phyloP scores from a whole-genome alignment of 148 eudicot species.

The Rhododendron kiyosumense region DNA sequence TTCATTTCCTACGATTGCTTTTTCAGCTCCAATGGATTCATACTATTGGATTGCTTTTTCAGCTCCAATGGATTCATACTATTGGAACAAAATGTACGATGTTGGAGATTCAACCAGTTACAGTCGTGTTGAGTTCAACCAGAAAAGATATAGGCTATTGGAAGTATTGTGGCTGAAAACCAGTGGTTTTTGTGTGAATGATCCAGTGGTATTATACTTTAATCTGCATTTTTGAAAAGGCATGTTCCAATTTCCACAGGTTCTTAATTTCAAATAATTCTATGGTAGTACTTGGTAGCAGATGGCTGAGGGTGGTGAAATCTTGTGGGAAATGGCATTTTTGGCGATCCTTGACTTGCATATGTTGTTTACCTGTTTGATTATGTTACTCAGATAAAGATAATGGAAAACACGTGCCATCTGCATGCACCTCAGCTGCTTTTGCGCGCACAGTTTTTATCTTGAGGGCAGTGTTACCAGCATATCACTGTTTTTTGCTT shows the following conservation, averaged over 20 bases:
- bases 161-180: background rate
- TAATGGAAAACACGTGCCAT: background rate
- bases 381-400: background rate
- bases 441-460: background rate
- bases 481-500: background rate
- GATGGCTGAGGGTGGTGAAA: background rate
- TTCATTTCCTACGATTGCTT: background rate
- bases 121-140: background rate
- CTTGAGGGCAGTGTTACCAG: background rate
- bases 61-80: background rate
- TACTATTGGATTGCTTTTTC: background rate
- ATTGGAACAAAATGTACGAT: background rate
- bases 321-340: background rate
- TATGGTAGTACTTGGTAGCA: background rate
- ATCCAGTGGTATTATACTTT: background rate
- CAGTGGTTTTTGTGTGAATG: background rate
- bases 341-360: background rate
- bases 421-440: background rate
- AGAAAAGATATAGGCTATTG: background rate
- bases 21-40: background rate
- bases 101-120: background rate
- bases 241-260: background rate
- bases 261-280: background rate
- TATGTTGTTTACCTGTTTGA: background rate
- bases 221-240: background rate